Conservation (phyloP, 345 rosid genomes). For the Lepidium aucheri region DNA sequence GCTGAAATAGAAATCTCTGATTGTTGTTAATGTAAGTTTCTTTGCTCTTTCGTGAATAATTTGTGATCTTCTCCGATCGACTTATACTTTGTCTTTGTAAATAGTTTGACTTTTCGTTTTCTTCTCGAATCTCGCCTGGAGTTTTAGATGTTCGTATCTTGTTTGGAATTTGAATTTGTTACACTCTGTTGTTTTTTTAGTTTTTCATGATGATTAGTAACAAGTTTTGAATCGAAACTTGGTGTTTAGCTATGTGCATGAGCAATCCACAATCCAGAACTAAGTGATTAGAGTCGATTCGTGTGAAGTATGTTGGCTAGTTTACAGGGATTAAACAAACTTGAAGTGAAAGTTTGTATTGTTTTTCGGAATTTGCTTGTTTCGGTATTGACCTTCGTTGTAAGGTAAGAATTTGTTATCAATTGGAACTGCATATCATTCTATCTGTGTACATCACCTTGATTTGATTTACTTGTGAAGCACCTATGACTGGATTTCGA, state of each 20-base stretch:
- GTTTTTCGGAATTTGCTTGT: background rate
- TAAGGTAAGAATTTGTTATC: background rate
- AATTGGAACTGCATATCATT: background rate
- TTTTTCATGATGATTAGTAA: background rate
- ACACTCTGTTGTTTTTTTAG: background rate
- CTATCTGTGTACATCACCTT: background rate
- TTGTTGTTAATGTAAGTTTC: conserved; percentile 15
- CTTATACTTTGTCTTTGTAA: background rate
- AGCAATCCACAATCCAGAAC: background rate
- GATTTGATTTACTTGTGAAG: background rate
- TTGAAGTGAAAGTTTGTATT: background rate
- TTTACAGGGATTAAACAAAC: background rate
- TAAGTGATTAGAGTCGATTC: background rate
- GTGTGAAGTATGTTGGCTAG: background rate
- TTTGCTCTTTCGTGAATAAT: background rate
- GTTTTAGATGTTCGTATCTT: background rate
- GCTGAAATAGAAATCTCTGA: conserved; percentile 14
- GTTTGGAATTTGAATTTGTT: background rate
- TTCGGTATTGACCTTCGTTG: background rate
- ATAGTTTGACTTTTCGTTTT: conserved; percentile 16
- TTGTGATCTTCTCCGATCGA: background rate
- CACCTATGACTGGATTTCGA: background rate
- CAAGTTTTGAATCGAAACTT: background rate
- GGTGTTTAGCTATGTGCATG: conserved; percentile 13
- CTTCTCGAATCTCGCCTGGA: conserved; percentile 1